These are phyloP conservation scores for Exutisphaerella laricina DNA, from an alignment of 2,329 filamentous ascomycete genomes.

Conservation along the genomic window DNA sequence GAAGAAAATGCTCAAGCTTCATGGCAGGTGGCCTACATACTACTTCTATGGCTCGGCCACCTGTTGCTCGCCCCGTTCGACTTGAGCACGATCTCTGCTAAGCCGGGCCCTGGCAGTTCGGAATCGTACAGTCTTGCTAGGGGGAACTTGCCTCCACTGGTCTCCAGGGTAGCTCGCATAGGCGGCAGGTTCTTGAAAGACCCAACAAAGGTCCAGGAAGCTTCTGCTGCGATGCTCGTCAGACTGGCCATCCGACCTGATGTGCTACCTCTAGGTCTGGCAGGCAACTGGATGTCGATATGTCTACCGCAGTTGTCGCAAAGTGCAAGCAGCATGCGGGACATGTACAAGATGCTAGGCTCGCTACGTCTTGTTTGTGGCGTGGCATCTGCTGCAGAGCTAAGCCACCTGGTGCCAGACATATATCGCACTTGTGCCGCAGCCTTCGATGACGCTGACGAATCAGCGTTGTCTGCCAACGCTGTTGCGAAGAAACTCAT, in stretches of 20 bases:
- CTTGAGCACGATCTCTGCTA: slow-evolving; percentile 70
- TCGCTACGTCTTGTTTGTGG: slow-evolving; percentile 74
- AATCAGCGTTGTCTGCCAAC: slow-evolving; percentile 59
- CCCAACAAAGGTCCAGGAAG: slow-evolving; percentile 82
- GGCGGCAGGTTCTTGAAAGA: slow-evolving; percentile 65
- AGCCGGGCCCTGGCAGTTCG: slow-evolving; percentile 41
- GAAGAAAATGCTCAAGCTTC: slow-evolving; percentile 6
- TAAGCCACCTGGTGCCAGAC: slow-evolving; percentile 58
- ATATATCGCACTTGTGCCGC: slow-evolving; percentile 62
- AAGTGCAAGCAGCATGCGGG: slow-evolving; percentile 4
- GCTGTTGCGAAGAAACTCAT: slow-evolving; percentile 75
- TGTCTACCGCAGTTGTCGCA: slow-evolving; percentile 54
- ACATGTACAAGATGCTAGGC: slow-evolving; percentile 70
- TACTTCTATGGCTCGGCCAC: slow-evolving; percentile 69
- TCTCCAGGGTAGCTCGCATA: slow-evolving; percentile 63
- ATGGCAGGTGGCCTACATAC: slow-evolving; percentile 87
- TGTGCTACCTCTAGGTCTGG: slow-evolving; percentile 72
- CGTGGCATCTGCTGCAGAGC: slow-evolving; percentile 64
- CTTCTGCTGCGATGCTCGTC: slow-evolving; percentile 76
- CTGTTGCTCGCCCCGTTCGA: slow-evolving; percentile 72
- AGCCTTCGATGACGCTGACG: slow-evolving; percentile 51
- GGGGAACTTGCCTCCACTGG: slow-evolving; percentile 60
- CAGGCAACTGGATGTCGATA: slow-evolving; percentile 65
- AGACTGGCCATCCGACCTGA: slow-evolving; percentile 77
- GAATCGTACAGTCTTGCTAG: slow-evolving; percentile 46